Base-by-base conservation (phyloP, 495 filamentous ascomycete species). In the Lasiosphaeria ovina region DNA sequence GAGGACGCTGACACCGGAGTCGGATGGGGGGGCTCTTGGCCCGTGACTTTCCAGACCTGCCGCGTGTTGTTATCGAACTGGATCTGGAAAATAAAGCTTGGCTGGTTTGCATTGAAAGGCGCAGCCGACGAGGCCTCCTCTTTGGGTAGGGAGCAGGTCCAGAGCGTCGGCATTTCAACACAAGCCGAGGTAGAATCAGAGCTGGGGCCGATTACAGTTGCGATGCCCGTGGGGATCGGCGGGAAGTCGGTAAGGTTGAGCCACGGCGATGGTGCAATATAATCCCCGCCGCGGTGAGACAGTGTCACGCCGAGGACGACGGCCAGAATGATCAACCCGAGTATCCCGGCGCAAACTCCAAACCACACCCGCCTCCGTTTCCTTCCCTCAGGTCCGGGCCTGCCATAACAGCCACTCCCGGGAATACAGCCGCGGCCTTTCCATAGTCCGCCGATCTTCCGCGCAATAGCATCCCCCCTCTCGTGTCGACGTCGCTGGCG, bases 161-260 rank as follows among this genome's bases (percentile, higher is more conserved):
- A 97, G 47, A 92, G 70, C 0, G 87, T 87, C 0, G 82, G 68
- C 5, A 89, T 87, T 16, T 74, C 73, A 32, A 92, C 83, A 62
- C 92, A 97, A 4, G 80, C 83, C 3, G 84, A 82, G 17, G 80
- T 79, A 11, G 83, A 74, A 1, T 77, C 68, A 1, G 81, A 77
- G 40, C 87, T 81, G 3, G 91, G 82, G 3, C 84, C 85, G 3
- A 86, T 80, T 34, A 97, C 81, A 0, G 92, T 95, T 35, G 86
- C 78, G 55, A 95, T 78, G 2, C 92, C 92, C 0, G 89, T 92
- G 8, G 89, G 89, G 58, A 97, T 90, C 0, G 92, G 88, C 38
- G 92, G 92, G 62, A 89, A 96, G 33, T 85, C 85, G 1, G 92
- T 95, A 33, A 96, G 70, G 66, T 95, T 96, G 36, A 95, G 79